Evolutionary conservation across 257 asterid genomes (phyloP), one percentile per base, ranked within the genome.

Genomic region (Petunia axillaris): DNA sequence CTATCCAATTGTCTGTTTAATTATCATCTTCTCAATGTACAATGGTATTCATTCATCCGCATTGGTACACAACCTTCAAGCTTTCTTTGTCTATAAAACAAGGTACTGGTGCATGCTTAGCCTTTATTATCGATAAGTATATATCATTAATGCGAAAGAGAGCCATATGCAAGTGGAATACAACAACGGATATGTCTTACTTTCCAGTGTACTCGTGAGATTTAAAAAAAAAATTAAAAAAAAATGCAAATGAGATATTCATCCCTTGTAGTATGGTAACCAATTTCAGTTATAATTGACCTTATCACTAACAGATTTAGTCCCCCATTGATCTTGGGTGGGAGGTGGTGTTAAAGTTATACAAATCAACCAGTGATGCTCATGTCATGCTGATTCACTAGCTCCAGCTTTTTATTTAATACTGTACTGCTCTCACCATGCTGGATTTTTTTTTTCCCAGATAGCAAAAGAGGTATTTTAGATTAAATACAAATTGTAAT

Each of bases 101-200:
- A 37, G 44, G 4, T 37, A 4, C 44, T 59, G 4, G 9, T 9
- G 2, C 64, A 16, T 16, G 8, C 62, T 57, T 57, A 5, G 62
- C 62, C 8, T 57, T 57, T 57, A 57, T 59, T 52, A 25, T 25
- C 25, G 25, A 25, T 25, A 52, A 9, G 15, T 52, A 1, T 25
- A 25, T 25, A 25, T 36, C 68, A 25, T 63, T 10, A 63, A 14
- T 64, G 36, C 13, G 73, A 64, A 64, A 64, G 73, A 70, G 76
- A 46, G 59, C 10, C 16, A 70, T 46, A 70, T n/a, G 58, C 59
- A 70, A 48, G 14, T 46, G 76, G 57, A 44, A 16, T 70, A 46
- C 76, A 35, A 44, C 41, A 14, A 46, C 16, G 16, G 58, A 44
- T 68, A 9, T 16, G 10, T 25, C 4, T 16, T 68, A 25, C 25